Conservation (phyloP, 2,329 filamentous ascomycete genomes). For the Raffaelea deltoideospora region DNA sequence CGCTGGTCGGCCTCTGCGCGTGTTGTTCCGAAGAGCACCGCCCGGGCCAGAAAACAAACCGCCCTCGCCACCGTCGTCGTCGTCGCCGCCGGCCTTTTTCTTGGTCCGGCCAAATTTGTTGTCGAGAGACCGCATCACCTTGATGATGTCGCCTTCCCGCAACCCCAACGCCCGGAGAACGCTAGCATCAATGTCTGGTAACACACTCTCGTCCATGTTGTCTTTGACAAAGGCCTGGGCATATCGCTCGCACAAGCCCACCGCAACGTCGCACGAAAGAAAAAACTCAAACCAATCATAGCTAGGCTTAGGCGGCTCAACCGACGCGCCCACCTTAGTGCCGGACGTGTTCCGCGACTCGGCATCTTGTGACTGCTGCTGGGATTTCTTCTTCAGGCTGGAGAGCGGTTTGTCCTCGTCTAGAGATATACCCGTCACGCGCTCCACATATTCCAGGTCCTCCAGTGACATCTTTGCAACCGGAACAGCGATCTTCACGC, state of each 20-base stretch:
- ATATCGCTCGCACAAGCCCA: slow-evolving; percentile 88
- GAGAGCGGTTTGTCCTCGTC: slow-evolving; percentile 91
- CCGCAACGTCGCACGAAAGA: slow-evolving; percentile 77
- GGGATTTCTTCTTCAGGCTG: slow-evolving; percentile 47
- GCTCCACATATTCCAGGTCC: slow-evolving; percentile 90
- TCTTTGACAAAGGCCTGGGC: slow-evolving; percentile 78
- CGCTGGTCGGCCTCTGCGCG: slow-evolving; percentile 75
- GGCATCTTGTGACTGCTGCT: slow-evolving; percentile 8
- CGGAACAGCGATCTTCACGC: slow-evolving; percentile 95
- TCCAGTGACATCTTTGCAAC: slow-evolving; percentile 90
- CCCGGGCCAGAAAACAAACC: slow-evolving; percentile 87
- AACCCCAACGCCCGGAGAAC: slow-evolving; percentile 79
- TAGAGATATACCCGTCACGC: slow-evolving; percentile 69
- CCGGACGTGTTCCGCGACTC: slow-evolving; percentile 14
- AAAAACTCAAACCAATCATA: slow-evolving; percentile 99
- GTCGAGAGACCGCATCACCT: slow-evolving; percentile 83
- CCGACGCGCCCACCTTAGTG: slow-evolving; percentile 40
- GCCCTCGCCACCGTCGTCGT: slow-evolving; percentile 41
- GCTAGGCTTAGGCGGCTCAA: slow-evolving; percentile 52
- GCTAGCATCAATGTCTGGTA: slow-evolving; percentile 75
- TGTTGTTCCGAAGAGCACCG: slow-evolving; percentile 87
- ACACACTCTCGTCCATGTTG: slow-evolving; percentile 87
- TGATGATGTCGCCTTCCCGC: slow-evolving; percentile 90
- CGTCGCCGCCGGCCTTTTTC: slow-evolving; percentile 38
- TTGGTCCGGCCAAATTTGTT: slow-evolving; percentile 57